Conservation (phyloP, 306 rosid genomes). For the Comarum palustre region DNA sequence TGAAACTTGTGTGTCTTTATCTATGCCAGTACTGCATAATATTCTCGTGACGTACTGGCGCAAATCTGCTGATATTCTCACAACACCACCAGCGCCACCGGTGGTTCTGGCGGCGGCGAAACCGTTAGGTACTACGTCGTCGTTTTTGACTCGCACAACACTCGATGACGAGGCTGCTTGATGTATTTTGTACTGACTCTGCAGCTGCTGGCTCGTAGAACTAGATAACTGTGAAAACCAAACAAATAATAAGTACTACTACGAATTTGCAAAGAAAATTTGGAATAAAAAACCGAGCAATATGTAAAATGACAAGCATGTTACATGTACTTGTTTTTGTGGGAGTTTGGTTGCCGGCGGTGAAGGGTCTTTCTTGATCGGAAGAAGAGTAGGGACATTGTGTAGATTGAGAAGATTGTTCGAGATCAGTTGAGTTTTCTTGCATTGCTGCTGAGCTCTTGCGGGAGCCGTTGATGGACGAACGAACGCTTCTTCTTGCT, state of each 20-base stretch:
- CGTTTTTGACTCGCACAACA: slow-evolving; percentile 33
- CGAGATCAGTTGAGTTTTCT: slow-evolving; percentile 48
- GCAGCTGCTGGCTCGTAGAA: slow-evolving; percentile 45
- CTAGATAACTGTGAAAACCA: slow-evolving; percentile 49
- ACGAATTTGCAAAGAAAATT: background rate
- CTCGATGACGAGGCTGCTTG: slow-evolving; percentile 5
- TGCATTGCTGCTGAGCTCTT: slow-evolving; percentile 44
- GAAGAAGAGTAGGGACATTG: slow-evolving; percentile 41
- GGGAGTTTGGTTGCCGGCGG: slow-evolving; percentile 34
- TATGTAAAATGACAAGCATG: background rate
- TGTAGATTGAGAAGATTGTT: slow-evolving; percentile 46
- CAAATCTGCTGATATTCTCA: slow-evolving; percentile 30
- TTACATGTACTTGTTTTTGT: slow-evolving; percentile 21
- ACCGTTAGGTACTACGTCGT: slow-evolving; percentile 34
- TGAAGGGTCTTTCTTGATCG: slow-evolving; percentile 40
- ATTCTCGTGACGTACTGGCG: slow-evolving; percentile 45
- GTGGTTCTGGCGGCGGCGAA: slow-evolving; percentile 29
- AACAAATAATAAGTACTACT: slow-evolving; percentile 6
- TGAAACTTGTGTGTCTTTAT: slow-evolving; percentile 31
- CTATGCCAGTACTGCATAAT: slow-evolving; percentile 46
- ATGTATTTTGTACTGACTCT: slow-evolving; percentile 54
- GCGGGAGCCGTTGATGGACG: slow-evolving; percentile 40
- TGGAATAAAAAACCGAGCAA: background rate
- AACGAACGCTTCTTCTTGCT: slow-evolving; percentile 70
- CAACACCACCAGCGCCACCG: slow-evolving; percentile 24